Evolutionary conservation across 202 grass and related monocot genomes (phyloP), one percentile per base, ranked within the genome.

Genomic region (Eragrostis tef): DNA sequence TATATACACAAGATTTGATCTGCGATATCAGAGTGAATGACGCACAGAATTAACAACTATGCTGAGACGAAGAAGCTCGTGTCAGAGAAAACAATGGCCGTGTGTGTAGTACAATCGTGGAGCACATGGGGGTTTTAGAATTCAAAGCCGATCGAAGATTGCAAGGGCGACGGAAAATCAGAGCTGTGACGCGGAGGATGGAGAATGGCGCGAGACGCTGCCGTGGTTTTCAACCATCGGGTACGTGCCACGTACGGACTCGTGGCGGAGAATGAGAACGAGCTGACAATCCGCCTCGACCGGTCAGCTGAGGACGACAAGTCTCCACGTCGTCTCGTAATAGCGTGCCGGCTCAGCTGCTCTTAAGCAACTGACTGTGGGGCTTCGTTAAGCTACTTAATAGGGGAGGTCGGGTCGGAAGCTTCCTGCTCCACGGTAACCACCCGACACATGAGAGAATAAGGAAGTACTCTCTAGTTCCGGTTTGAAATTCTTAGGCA

Each of bases 171-270:
- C n/a, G 29, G 46, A 54, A 79, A 67, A 25, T 66, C 47, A 10
- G 29, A 5, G 12, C 62, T 54, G 77, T 57, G 77, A 80, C 77
- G 77, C 77, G 77, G 77, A 79, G n/a, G 77, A 11, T 67, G 19
- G 77, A 67, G 46, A 36, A 54, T 43, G 76, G 46, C 11, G 46
- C 11, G 7, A 5, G 51, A 5, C 7, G n/a, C 16, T 7, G 57
- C 74, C 0, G 44, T 7, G 11, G 3, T 66, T 44, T 31, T 67
- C 76, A 53, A 79, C 45, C 41, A 24, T 21, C 51, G 15, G 9
- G 75, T 16, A 31, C 25, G 45, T 24, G 15, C 10, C 44, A 51
- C 26, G 44, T 65, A 50, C 25, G 25, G 19, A 24, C 6, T 1
- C 5, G 7, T 50, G 59, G 9, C 44, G 44, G 24, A 24, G 44